Base-by-base conservation (phyloP, 176 grass and related monocot species). In the Urochloa ruziziensis region DNA sequence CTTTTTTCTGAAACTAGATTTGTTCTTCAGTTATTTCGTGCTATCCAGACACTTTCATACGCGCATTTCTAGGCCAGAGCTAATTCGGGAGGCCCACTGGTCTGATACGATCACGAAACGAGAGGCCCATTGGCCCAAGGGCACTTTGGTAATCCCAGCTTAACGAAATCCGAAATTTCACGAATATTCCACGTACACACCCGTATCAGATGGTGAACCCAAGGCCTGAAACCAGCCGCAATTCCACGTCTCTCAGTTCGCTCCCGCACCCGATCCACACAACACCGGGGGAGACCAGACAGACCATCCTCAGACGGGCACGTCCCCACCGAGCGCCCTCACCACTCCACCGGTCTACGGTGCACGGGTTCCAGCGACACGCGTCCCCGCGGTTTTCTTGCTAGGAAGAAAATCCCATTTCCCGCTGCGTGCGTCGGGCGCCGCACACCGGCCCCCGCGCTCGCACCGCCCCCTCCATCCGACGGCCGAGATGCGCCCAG, bases 351-450 rank as follows among this genome's bases (percentile, higher is more conserved):
- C 23, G 71, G 87, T 83, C 30, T 27, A 86, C 84, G 0, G 21
- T 73, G 80, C 79, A 86, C 88, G 19, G 0, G 12, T 78, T 86
- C 48, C 80, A 86, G 49, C 0, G 12, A 86, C 10, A 42, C 6
- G 4, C 1, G 7, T 21, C 7, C 13, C 18, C 12, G 79, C 68
- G 84, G 82, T 86, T 83, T 90, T 90, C 56, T 90, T 86, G 9
- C 33, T 25, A 73, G 57, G 23, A 17, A 90, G 58, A 78, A 78
- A 78, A 58, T 32, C 28, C 29, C 48, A 23, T 40, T 63, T 60
- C 82, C 78, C 49, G 49, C 66, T 66, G 24, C 23, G 40, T 47
- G n/a, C 67, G 88, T 74, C 73, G 58, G 48, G 57, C 67, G 79
- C 57, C 73, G 48, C 46, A 35, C 56, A 24, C 53, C 4, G 46